phyloP scores from a whole-genome alignment of 495 filamentous ascomycete species.

The Hypoxylon intermedium region DNA sequence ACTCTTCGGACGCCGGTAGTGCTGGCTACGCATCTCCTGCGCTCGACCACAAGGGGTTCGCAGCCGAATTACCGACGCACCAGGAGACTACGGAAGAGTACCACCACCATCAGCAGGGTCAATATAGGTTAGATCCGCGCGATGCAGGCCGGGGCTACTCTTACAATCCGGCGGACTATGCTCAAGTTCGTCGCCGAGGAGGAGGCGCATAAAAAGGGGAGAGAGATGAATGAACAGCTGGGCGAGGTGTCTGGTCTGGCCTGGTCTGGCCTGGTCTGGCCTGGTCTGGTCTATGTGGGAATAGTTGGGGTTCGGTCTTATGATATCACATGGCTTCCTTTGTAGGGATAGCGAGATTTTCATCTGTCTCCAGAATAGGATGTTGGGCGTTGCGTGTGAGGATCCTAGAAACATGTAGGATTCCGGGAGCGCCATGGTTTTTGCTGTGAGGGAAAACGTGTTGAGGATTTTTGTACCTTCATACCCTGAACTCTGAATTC shows the following conservation, averaged over 20 bases:
- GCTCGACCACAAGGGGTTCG: conserved; percentile 47
- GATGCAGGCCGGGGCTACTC: conserved; percentile 33
- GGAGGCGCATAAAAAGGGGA: background rate
- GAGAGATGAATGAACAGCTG: background rate
- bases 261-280: too few species aligned
- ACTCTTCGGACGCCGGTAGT: conserved; percentile 38
- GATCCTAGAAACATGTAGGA: background rate
- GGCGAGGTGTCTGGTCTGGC: conserved; percentile 1
- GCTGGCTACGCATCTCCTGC: conserved; percentile 44
- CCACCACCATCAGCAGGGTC: conserved; percentile 22
- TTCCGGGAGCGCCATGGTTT: background rate
- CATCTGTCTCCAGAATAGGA: conserved; percentile 1
- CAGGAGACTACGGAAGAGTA: conserved; percentile 52
- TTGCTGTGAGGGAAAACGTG: background rate
- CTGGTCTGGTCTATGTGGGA: background rate
- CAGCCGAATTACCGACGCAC: conserved; percentile 46
- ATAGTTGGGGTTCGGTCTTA: conserved; percentile 4
- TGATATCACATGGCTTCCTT: conserved; percentile 5
- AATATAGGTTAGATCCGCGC: conserved; percentile 33
- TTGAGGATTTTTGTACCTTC: conserved; percentile 3
- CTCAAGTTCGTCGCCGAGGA: conserved; percentile 31
- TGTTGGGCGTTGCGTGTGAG: conserved; percentile 24
- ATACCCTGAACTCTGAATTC: conserved; percentile 14
- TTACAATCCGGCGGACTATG: conserved; percentile 57
- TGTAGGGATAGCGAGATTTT: conserved; percentile 4